phyloP scores from a whole-genome alignment of 108 stramenopile genomes.

The Cyclostephanos tholiformis region DNA sequence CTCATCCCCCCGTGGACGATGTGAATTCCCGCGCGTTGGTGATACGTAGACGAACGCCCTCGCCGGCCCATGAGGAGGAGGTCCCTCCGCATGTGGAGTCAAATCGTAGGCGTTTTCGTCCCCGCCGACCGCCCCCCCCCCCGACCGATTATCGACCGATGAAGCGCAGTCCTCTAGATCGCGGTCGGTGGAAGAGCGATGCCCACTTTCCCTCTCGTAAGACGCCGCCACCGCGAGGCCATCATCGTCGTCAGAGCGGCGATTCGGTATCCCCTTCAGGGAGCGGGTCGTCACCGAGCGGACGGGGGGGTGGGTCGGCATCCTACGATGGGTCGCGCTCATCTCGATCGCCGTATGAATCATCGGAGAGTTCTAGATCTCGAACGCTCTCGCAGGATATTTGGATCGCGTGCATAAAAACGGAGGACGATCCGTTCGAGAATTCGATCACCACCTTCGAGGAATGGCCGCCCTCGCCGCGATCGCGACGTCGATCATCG shows the following conservation, averaged over 20 bases:
- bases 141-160: neutral
- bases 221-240: neutral
- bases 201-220: neutral
- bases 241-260: neutral
- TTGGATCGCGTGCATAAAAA: slow-evolving; percentile 3
- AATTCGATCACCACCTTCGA: slow-evolving; percentile 14
- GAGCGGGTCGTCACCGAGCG: neutral
- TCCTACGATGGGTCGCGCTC: neutral
- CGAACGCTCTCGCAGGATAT: neutral
- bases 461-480: slow-evolving; percentile 4
- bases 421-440: slow-evolving; percentile 13
- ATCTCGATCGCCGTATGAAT: neutral
- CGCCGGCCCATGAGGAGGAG: neutral
- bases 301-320: neutral
- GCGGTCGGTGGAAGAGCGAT: neutral
- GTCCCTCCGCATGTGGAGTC: neutral
- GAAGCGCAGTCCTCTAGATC: neutral
- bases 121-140: neutral
- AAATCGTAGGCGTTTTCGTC: neutral
- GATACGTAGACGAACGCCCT: neutral
- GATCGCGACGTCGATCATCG: neutral
- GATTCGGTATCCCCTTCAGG: neutral
- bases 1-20: neutral
- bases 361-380: neutral
- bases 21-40: neutral